These are phyloP conservation scores for Aspergillus incahuasiensis DNA, from an alignment of 495 filamentous ascomycete genomes.

Conservation along the genomic window DNA sequence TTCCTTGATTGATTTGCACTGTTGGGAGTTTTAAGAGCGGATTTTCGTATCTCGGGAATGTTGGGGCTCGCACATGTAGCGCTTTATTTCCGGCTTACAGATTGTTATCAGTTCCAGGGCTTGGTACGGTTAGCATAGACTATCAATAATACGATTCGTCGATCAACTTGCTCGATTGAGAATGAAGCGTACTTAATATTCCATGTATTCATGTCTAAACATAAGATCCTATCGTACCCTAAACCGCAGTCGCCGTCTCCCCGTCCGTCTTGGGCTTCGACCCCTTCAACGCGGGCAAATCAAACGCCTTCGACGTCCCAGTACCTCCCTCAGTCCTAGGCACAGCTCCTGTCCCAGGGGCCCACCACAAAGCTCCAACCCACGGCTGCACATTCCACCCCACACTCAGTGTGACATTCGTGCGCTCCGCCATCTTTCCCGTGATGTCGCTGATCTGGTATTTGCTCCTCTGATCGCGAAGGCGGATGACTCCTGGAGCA, in stretches of 20 bases:
- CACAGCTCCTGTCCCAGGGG: slow-evolving; percentile 45
- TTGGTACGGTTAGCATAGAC: too few species aligned
- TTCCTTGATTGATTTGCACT: slow-evolving; percentile 15
- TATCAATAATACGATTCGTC: neutral
- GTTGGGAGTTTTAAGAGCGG: neutral
- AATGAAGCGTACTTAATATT: neutral
- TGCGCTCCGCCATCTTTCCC: slow-evolving; percentile 62
- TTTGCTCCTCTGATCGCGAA: slow-evolving; percentile 80
- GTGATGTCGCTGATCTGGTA: slow-evolving; percentile 90
- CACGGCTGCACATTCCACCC: slow-evolving; percentile 98
- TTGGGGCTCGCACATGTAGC: neutral
- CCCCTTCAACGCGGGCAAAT: slow-evolving; percentile 66
- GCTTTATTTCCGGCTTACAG: neutral
- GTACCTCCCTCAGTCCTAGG: slow-evolving; percentile 59
- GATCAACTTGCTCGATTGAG: too few species aligned
- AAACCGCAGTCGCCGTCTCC: slow-evolving; percentile 7
- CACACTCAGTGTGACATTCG: slow-evolving; percentile 71
- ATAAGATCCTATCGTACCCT: neutral
- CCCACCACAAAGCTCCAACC: slow-evolving; percentile 86
- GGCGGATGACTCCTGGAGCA: slow-evolving; percentile 56
- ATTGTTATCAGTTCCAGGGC: too few species aligned
- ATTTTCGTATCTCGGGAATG: neutral
- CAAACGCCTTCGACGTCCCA: slow-evolving; percentile 63
- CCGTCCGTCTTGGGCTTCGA: slow-evolving; percentile 24
- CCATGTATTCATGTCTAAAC: neutral